Evolutionary conservation across 169 alveolate species (phyloP), one percentile per base, ranked within the genome.

Genomic region (Cyclospora cayetanensis): DNA sequence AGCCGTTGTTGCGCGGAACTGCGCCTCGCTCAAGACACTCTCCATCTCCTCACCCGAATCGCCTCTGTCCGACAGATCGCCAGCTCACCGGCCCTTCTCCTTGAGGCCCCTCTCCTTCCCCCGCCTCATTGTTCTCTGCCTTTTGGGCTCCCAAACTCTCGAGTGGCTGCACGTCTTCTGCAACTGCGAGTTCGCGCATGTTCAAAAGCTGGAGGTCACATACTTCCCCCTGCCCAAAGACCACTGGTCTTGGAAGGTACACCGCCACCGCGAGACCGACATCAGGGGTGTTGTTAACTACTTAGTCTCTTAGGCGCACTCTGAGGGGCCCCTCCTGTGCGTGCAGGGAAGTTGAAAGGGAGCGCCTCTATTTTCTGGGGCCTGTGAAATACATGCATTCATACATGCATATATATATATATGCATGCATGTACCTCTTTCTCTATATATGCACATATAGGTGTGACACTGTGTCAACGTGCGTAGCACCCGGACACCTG

Each of bases 191-290:
- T 76, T 76, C 42, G 66, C 86, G 5, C 42, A 9, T n/a, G 86
- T 76, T 12, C 66, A 76, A 27, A 37, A 65, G 7, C 43, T 76
- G 42, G 86, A 76, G 2, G 25, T 76, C 42, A 22, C 86, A 41
- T 76, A 76, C 41, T 76, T 76, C 41, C 86, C 86, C 0, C 66
- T 27, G 1, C 37, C 60, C 11, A 76, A 65, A 12, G 35, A 35
- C 65, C 86, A 76, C 86, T 76, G 86, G 86, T 76, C 86, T 18
- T 76, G 86, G 86, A 15, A 76, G 86, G 86, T 76, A 18, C 9
- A 18, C 25, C 60, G 25, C 18, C 60, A 50, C 60, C 25, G 22
- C 31, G 83, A 35, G 12, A 50, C 63, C 20, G 12, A 50, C 63
- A 20, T 50, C 12, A 50, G 20, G 12, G 20, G 63, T 50, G 25